Percentiles rank a stretch among this genome's conserved stretches.
Evolutionary conservation across 2,329 filamentous ascomycete genomes (phyloP).

Genomic region (Pseudogymnoascus sp.): DNA sequence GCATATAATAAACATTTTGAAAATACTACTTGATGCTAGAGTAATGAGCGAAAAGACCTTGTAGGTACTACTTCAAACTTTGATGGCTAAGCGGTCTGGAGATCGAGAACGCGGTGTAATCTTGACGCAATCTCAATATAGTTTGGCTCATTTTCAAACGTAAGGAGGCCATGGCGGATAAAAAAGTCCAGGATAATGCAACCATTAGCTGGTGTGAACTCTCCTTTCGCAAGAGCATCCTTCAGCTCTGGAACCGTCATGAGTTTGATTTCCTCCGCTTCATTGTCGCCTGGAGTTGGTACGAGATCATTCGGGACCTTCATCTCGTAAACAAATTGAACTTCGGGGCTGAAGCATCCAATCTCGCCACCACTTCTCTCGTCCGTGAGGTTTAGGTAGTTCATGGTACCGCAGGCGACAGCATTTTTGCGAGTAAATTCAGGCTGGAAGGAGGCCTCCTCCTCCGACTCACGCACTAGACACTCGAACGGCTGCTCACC

Average conservation of each 20-base stretch:
- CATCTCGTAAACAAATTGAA: constrained; percentile 29
- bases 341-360: constrained; percentile 7
- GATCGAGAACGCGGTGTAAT: constrained; percentile 23
- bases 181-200: constrained; percentile 29
- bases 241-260: constrained; percentile 23
- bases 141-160: constrained; percentile 22
- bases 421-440: constrained; percentile 18
- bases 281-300: constrained; percentile 23
- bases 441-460: constrained; percentile 21
- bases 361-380: not conserved
- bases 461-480: constrained; percentile 24
- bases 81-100: not conserved
- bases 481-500: constrained; percentile 21
- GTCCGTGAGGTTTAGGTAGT: constrained; percentile 16
- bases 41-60: too few relatives aligned
- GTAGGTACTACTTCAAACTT: not conserved
- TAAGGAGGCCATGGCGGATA: constrained; percentile 27
- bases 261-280: constrained; percentile 27
- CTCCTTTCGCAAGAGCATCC: constrained; percentile 19
- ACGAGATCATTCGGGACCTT: constrained; percentile 20
- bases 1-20: too few relatives aligned
- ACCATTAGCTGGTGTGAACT: constrained; percentile 27
- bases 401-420: constrained; percentile 17
- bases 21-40: too few relatives aligned
- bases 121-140: constrained; percentile 26